Percentiles rank a stretch among this genome's conserved stretches.
Conservation (phyloP, 441 rosid species). For the Sinapis alba region DNA sequence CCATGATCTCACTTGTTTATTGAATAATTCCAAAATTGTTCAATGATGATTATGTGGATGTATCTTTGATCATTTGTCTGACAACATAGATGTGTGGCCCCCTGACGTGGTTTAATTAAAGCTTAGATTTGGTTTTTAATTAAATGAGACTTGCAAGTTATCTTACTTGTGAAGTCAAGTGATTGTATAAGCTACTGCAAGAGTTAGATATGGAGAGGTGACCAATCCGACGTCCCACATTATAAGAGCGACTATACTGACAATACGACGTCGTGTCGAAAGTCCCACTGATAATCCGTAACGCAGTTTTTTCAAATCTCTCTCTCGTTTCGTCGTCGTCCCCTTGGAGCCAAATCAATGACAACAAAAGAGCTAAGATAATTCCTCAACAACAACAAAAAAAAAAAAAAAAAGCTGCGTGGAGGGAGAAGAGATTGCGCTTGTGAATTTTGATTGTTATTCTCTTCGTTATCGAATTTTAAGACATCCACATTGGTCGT, state of each 20-base stretch:
- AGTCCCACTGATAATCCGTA: conserved; percentile 21
- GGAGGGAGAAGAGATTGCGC: not conserved
- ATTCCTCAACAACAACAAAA: not conserved
- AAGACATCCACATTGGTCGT: conserved; percentile 25
- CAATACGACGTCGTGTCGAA: conserved; percentile 34
- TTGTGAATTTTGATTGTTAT: conserved; percentile 16
- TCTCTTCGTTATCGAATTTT: conserved; percentile 17
- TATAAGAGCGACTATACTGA: not conserved
- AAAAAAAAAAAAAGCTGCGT: not conserved
- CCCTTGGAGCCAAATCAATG: conserved; percentile 36
- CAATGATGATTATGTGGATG: not conserved
- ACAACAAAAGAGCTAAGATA: not conserved
- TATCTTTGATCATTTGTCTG: not conserved
- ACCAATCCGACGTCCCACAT: conserved; percentile 18
- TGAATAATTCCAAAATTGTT: not conserved
- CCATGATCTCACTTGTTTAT: not conserved
- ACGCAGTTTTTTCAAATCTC: conserved; percentile 25
- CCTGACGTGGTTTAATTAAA: not conserved
- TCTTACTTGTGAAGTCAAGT: not conserved
- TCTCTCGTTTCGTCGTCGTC: conserved; percentile 16
- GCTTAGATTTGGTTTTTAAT: no score
- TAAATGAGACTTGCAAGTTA: not conserved
- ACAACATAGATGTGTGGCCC: not conserved
- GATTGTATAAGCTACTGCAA: not conserved
- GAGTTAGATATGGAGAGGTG: conserved; percentile 6